phyloP scores from a whole-genome alignment of 345 rosid genomes.

The Bruguiera sexangula region DNA sequence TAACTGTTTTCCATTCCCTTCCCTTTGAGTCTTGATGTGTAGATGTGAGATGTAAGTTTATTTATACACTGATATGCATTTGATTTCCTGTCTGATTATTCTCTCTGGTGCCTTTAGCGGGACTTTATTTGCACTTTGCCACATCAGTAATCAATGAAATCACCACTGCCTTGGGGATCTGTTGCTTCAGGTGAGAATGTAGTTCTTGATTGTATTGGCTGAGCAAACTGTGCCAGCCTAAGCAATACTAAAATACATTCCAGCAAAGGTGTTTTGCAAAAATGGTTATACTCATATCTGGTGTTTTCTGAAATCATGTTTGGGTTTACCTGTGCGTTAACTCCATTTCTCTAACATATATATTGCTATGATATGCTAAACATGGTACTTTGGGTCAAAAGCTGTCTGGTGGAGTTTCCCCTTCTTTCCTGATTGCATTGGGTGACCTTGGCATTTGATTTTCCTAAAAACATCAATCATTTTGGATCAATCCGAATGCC shows the following conservation, averaged over 20 bases:
- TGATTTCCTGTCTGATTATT: constrained; percentile 13
- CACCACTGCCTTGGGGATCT: constrained; percentile 85
- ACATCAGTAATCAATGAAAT: constrained; percentile 91
- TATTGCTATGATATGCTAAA: too few species aligned
- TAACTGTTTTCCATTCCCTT: background rate
- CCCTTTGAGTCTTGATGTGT: background rate
- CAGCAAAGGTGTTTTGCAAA: too few species aligned
- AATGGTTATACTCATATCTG: too few species aligned
- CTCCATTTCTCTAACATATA: too few species aligned
- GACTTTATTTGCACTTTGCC: constrained; percentile 82
- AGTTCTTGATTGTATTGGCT: background rate
- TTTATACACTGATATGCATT: too few species aligned
- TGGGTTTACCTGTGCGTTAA: too few species aligned
- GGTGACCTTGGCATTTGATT: constrained; percentile 3
- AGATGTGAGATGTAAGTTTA: too few species aligned
- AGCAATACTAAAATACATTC: too few species aligned
- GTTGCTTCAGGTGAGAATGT: constrained; percentile 83
- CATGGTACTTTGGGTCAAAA: too few species aligned
- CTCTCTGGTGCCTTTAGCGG: constrained; percentile 39
- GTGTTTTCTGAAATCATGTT: too few species aligned
- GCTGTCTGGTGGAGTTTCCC: background rate
- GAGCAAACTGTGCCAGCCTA: background rate
- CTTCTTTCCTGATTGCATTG: background rate
- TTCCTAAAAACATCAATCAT: background rate
- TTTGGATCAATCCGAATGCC: too few species aligned